These are phyloP conservation scores for Apiospora sp. DNA, from an alignment of 2,329 filamentous ascomycete species.

Conservation along the genomic window DNA sequence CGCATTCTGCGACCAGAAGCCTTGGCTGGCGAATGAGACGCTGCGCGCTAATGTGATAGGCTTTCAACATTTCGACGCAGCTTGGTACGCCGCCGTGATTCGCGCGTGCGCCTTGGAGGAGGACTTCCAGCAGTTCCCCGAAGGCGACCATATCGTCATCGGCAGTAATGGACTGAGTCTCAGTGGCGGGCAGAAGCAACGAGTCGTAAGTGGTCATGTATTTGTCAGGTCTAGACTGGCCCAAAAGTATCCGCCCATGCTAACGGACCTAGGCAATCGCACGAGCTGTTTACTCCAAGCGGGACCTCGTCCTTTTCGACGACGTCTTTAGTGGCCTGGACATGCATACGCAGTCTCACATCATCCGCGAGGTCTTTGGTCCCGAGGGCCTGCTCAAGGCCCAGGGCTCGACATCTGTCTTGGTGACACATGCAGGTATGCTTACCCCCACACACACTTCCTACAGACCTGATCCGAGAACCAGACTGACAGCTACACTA, in stretches of 20 bases:
- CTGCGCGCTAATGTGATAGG: constrained; percentile 16
- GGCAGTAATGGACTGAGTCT: constrained; percentile 19
- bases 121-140: constrained; percentile 21
- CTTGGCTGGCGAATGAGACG: constrained; percentile 21
- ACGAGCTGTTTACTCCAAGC: constrained; percentile 20
- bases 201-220: constrained; percentile 7
- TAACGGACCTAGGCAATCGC: constrained; percentile 15
- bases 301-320: constrained; percentile 68
- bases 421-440: constrained; percentile 23
- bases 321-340: constrained; percentile 77
- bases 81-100: constrained; percentile 19
- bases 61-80: constrained; percentile 1
- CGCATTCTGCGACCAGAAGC: constrained; percentile 21
- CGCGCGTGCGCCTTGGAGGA: constrained; percentile 24
- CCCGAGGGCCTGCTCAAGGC: constrained; percentile 6
- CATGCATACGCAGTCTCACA: constrained; percentile 65
- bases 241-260: not conserved
- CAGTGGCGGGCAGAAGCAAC: constrained; percentile 19
- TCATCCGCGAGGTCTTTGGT: constrained; percentile 51
- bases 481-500: constrained; percentile 6
- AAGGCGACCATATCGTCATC: constrained; percentile 11
- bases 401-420: not conserved
- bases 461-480: constrained; percentile 4
- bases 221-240: no score
- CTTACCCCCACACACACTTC: not conserved